Base-by-base conservation (phyloP, 1,284 basidiomycete species). In the Pascua guehoae region DNA sequence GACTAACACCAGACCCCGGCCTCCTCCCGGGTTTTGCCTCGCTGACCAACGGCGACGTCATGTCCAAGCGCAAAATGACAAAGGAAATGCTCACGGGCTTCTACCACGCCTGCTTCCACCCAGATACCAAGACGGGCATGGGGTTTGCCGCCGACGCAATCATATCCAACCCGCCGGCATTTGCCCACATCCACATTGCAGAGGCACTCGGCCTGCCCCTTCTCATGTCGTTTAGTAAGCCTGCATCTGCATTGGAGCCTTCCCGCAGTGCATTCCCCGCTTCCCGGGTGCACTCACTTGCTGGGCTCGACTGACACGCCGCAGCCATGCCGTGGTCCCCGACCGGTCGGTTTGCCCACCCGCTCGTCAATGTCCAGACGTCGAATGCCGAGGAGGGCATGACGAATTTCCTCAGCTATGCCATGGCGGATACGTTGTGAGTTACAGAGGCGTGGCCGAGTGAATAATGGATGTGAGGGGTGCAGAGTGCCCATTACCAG, bases 241-340 rank as follows among this genome's bases (percentile, higher is more conserved):
- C 36, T 11, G 7, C 15, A 7, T 12, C 16, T 12, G n/a, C n/a
- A n/a, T n/a, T 32, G 4, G 24, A 3, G 24, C 7, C 24, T 32
- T 7, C 24, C 24, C 24, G 4, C 24, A 32, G 24, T 32, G 3
- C 24, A 32, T 32, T 32, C 24, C 24, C 7, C 24, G 24, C 24
- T 3, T 32, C 7, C 24, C n/a, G n/a, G n/a, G n/a, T n/a, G n/a
- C n/a, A n/a, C n/a, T n/a, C n/a, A n/a, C n/a, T n/a, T n/a, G 24
- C 7, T 32, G 4, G 24, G 24, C 24, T 32, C 24, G 24, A 32
- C 24, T 32, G 7, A 32, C 24, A 65, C n/a, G n/a, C 54, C 3
- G 14, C 57, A 85, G 84, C 83, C 1, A 87, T 87, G 85, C 85
- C 85, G 16, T 87, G 86, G 85, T 83, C 75, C 40, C 80, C 85